Percentiles rank a stretch among this genome's conserved stretches.
phyloP scores from a whole-genome alignment of 768 basidiomycete genomes.

The Auriscalpium vulgare region DNA sequence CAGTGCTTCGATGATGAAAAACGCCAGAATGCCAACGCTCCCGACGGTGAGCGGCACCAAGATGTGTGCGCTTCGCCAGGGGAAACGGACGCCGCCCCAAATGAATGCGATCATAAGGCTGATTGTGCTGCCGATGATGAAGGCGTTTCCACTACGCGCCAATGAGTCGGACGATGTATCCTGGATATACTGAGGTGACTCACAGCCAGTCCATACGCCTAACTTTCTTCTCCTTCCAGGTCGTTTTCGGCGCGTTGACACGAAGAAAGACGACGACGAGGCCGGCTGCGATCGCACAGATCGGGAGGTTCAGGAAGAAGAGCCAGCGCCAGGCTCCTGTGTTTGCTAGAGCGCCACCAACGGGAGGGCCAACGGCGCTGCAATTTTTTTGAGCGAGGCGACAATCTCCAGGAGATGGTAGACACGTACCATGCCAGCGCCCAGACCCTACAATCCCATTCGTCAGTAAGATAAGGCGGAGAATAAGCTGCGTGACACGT shows the following conservation, averaged over 20 bases:
- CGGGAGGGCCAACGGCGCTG: not conserved
- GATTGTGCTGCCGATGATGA: constrained; percentile 18
- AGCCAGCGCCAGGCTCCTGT: not conserved
- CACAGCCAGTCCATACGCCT: not conserved
- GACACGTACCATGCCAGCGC: not conserved
- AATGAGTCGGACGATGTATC: not conserved
- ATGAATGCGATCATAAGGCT: constrained; percentile 19
- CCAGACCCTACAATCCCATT: not conserved
- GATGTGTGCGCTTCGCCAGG: constrained; percentile 21
- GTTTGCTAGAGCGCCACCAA: not conserved
- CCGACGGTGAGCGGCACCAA: constrained; percentile 27
- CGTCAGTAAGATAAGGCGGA: not conserved
- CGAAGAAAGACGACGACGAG: not conserved
- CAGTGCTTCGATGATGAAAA: constrained; percentile 18
- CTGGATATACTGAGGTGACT: not conserved
- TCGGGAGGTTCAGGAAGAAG: not conserved
- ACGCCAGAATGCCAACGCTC: constrained; percentile 16
- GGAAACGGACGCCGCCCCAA: constrained; percentile 21
- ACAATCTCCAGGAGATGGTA: not conserved
- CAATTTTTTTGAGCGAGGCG: not conserved
- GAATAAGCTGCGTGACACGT: not conserved
- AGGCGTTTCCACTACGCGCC: constrained; percentile 16
- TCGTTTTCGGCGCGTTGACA: not conserved
- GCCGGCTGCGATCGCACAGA: not conserved
- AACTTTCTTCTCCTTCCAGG: not conserved